A percentile compares a stretch with the other conserved stretches of the same genome.
phyloP scores from a whole-genome alignment of 768 basidiomycete species.

The Amanita fuliginea region DNA sequence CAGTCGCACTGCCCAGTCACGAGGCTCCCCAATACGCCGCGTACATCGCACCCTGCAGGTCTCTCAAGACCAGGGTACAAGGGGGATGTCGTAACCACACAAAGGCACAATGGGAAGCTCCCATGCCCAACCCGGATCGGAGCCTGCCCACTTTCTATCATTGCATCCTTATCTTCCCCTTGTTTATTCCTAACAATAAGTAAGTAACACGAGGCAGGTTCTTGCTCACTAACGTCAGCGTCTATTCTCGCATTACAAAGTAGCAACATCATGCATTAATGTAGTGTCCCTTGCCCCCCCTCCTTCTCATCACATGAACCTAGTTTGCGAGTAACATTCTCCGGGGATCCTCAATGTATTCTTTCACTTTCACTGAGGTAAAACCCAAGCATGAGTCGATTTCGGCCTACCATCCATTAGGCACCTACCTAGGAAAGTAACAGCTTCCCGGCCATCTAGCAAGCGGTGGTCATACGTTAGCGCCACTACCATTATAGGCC shows the following conservation, averaged over 20 bases:
- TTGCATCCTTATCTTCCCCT: neutral
- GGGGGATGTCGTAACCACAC: neutral
- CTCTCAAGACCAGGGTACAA: slow-evolving; percentile 2
- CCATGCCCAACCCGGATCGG: neutral
- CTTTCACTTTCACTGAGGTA: slow-evolving; percentile 70
- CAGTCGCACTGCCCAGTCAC: neutral
- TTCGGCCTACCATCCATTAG: neutral
- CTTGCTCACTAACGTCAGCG: neutral
- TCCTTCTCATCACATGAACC: neutral
- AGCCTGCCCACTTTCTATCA: neutral
- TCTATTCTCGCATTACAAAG: neutral
- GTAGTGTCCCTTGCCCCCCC: neutral
- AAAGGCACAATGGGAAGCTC: neutral
- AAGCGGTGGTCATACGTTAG: slow-evolving; percentile 94
- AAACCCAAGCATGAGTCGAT: neutral
- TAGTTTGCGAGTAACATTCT: slow-evolving; percentile 63
- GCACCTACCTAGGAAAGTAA: slow-evolving; percentile 88
- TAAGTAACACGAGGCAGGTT: neutral
- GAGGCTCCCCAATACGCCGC: slow-evolving; percentile 1
- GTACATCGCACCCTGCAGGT: neutral
- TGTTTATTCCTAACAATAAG: neutral
- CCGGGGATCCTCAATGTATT: slow-evolving; percentile 91
- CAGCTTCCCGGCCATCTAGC: slow-evolving; percentile 91
- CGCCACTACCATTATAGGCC: slow-evolving; percentile 93
- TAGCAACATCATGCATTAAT: neutral